Conservation (phyloP, 805 yeast species). For the Priceomyces carsonii region DNA sequence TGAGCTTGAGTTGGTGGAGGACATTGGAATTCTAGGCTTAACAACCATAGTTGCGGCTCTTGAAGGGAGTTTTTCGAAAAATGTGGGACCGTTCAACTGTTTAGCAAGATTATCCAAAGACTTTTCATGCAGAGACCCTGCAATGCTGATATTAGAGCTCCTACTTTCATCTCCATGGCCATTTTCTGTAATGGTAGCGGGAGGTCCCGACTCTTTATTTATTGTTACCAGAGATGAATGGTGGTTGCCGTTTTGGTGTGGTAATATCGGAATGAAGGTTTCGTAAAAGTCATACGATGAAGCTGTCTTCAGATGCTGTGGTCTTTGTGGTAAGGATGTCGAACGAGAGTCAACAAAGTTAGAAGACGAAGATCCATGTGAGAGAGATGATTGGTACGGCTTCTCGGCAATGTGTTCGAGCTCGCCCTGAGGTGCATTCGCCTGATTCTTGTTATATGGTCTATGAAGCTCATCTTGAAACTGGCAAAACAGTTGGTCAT, state of each 20-base stretch:
- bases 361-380: slow-evolving; percentile 11
- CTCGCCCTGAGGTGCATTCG: slow-evolving; percentile 8
- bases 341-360: slow-evolving; percentile 9
- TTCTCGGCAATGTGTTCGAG: slow-evolving; percentile 10
- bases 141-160: slow-evolving; percentile 3
- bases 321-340: slow-evolving; percentile 4
- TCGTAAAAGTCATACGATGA: slow-evolving; percentile 44
- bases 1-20: slow-evolving; percentile 24
- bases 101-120: slow-evolving; percentile 41
- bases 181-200: slow-evolving; percentile 7
- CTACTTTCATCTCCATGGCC: slow-evolving; percentile 3
- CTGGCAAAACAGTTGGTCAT: slow-evolving; percentile 34
- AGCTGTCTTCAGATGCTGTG: slow-evolving; percentile 17
- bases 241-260: slow-evolving; percentile 8
- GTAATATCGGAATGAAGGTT: slow-evolving; percentile 40
- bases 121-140: slow-evolving; percentile 3
- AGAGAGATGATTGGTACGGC: slow-evolving; percentile 9
- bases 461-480: slow-evolving; percentile 39
- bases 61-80: slow-evolving; percentile 41
- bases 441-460: slow-evolving; percentile 16
- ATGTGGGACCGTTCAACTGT: slow-evolving; percentile 34
- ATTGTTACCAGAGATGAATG: slow-evolving; percentile 8
- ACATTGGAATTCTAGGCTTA: slow-evolving; percentile 13
- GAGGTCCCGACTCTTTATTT: slow-evolving; percentile 7
- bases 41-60: slow-evolving; percentile 26